phyloP scores from a whole-genome alignment of 2,329 filamentous ascomycete genomes.

The Sarocladium brachiariae region DNA sequence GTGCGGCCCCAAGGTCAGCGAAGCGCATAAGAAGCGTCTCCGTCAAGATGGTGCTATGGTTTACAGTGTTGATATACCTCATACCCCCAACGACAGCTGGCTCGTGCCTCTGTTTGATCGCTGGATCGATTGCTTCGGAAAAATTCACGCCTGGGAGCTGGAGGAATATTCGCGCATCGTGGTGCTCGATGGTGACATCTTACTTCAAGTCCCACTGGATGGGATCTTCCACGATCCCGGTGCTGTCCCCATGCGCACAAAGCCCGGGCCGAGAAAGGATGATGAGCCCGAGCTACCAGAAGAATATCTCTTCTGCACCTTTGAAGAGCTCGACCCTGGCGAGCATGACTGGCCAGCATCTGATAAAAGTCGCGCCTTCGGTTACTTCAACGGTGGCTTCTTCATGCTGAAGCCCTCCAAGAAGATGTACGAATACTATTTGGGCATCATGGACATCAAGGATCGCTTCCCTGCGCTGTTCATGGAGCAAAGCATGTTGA shows the following conservation, averaged over 20 bases:
- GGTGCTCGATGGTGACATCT: conserved; percentile 9
- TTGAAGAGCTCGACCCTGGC: background rate
- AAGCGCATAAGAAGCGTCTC: conserved; percentile 4
- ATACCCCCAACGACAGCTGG: conserved; percentile 5
- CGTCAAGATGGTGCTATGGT: conserved; percentile 7
- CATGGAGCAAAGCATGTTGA: conserved; percentile 7
- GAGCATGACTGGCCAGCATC: conserved; percentile 6
- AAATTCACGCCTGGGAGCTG: conserved; percentile 9
- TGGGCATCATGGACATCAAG: conserved; percentile 1
- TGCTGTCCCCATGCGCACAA: background rate
- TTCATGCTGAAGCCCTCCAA: conserved; percentile 9
- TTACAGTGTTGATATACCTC: background rate
- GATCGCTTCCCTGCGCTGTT: conserved; percentile 3
- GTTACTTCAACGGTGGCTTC: conserved; percentile 10
- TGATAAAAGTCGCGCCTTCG: background rate
- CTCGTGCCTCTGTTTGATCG: conserved; percentile 6
- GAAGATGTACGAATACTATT: conserved; percentile 8
- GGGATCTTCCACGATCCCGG: conserved; percentile 9
- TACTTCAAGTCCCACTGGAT: conserved; percentile 6
- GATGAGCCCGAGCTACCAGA: conserved; percentile 10
- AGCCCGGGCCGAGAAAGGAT: background rate
- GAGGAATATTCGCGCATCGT: conserved; percentile 9
- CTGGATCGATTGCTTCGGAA: conserved; percentile 3
- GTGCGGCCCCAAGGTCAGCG: conserved; percentile 5
- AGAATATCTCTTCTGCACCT: background rate